Base-by-base conservation (phyloP, 257 asterid species). In the Plectranthus barbatus region DNA sequence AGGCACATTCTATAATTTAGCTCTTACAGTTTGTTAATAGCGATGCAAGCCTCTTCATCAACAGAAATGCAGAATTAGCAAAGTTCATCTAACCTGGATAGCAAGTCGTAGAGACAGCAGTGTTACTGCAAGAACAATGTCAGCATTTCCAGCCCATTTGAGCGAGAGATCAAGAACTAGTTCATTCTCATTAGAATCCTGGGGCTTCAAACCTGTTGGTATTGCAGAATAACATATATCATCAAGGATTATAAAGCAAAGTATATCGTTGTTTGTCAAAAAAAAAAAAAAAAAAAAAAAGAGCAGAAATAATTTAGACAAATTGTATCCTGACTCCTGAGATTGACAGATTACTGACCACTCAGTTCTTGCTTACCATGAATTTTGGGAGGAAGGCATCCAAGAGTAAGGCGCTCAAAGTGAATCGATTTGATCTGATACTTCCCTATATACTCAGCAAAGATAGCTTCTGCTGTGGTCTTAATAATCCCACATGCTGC, bases 111-210 rank as follows among this genome's bases (percentile, higher is more conserved):
- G 64, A 61, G 82, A 75, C 6, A 74, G 58, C 9, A 81, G 8
- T 45, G 75, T 80, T 50, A 84, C 50, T 23, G 65, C 82, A 40
- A 91, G 59, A 64, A 51, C 65, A 41, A 88, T 81, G 68, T 80
- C 80, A 1, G 90, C 77, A 62, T 91, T 83, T 67, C 95, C 96
- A 15, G 91, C 94, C 96, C 96, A 91, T 73, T 73, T 82, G 23
- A 91, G 59, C 0, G 82, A 79, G 14, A 84, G 75, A 79, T 88
- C 96, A 68, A 86, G 76, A 63, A 81, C 80, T 26, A 91, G 80
- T 52, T 86, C 85, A 45, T 81, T 81, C 64, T 88, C 96, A 24
- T 80, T 81, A 11, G 95, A 82, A 24, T 91, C 80, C 29, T 76
- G 75, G 37, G 85, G 67, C 70, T 91, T 91, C 39, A 91, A 47